Conservation (phyloP, 73 alveolate species). For the Stentor coeruleus region DNA sequence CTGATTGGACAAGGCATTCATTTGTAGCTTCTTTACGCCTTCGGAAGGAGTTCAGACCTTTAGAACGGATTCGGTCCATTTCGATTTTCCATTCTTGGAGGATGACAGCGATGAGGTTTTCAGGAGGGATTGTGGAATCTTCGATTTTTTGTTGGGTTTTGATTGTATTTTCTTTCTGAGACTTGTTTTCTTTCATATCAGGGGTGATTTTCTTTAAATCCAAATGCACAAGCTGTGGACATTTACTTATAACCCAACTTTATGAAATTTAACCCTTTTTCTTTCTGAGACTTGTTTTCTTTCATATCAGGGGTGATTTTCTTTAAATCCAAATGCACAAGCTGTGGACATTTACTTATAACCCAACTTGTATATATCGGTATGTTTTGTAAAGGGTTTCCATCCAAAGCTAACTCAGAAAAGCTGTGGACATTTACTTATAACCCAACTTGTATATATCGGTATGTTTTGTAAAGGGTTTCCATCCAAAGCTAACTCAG, state of each 20-base stretch:
- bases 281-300: no score
- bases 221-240: slow-evolving; percentile 51
- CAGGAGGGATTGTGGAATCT: slow-evolving; percentile 60
- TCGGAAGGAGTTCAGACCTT: slow-evolving; percentile 73
- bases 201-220: slow-evolving; percentile 48
- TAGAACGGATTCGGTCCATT: slow-evolving; percentile 57
- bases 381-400: slow-evolving; percentile 67
- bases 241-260: no score
- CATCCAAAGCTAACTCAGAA: slow-evolving; percentile 78
- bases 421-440: slow-evolving; percentile 40
- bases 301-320: slow-evolving; percentile 52
- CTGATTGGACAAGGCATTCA: slow-evolving; percentile 65
- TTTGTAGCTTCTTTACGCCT: slow-evolving; percentile 51
- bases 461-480: slow-evolving; percentile 67
- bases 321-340: slow-evolving; percentile 50
- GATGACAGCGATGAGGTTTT: slow-evolving; percentile 59
- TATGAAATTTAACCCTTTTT: no score
- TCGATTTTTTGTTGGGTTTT: slow-evolving; percentile 31
- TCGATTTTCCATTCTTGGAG: slow-evolving; percentile 79
- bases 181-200: slow-evolving; percentile 38
- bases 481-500: slow-evolving; percentile 81
- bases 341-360: slow-evolving; percentile 48
- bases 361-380: slow-evolving; percentile 59
- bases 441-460: slow-evolving; percentile 55
- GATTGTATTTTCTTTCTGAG: neutral